phyloP scores from a whole-genome alignment of 352 stramenopile species.

The Globisporangium polare region DNA sequence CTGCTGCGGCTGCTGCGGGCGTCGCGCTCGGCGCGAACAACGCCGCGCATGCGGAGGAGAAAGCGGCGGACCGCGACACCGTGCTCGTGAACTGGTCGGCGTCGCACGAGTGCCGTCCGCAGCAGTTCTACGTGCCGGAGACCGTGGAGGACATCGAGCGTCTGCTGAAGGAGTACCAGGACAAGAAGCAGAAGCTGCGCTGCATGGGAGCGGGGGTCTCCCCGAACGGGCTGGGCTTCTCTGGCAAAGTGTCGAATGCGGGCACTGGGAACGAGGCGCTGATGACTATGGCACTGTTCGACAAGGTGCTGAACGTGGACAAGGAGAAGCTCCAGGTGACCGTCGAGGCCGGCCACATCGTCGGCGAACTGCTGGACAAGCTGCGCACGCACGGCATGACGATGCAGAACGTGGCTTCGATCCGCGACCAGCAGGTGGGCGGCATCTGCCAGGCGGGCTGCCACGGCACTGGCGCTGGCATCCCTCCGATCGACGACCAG shows the following conservation, averaged over 20 bases:
- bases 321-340: constrained; percentile 89
- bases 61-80: constrained; percentile 39
- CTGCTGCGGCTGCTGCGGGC: constrained; percentile 18
- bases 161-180: constrained; percentile 55
- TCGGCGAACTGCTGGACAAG: constrained; percentile 75
- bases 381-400: constrained; percentile 87
- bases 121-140: constrained; percentile 66
- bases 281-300: constrained; percentile 91
- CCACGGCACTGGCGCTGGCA: constrained; percentile 94
- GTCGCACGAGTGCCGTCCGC: constrained; percentile 68
- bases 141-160: constrained; percentile 65
- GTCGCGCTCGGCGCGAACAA: constrained; percentile 8
- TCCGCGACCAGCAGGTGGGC: constrained; percentile 97
- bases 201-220: constrained; percentile 95
- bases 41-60: constrained; percentile 13
- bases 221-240: constrained; percentile 96
- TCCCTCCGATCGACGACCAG: constrained; percentile 97
- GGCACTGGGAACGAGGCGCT: constrained; percentile 59
- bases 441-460: constrained; percentile 94
- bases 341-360: constrained; percentile 78
- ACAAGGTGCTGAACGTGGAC: constrained; percentile 91
- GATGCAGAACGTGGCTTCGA: constrained; percentile 98
- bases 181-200: constrained; percentile 78
- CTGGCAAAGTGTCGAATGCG: constrained; percentile 15
- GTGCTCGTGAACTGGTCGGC: constrained; percentile 83